These are phyloP conservation scores for Beauveria rudraprayagi DNA, from an alignment of 2,329 filamentous ascomycete genomes.

Conservation along the genomic window DNA sequence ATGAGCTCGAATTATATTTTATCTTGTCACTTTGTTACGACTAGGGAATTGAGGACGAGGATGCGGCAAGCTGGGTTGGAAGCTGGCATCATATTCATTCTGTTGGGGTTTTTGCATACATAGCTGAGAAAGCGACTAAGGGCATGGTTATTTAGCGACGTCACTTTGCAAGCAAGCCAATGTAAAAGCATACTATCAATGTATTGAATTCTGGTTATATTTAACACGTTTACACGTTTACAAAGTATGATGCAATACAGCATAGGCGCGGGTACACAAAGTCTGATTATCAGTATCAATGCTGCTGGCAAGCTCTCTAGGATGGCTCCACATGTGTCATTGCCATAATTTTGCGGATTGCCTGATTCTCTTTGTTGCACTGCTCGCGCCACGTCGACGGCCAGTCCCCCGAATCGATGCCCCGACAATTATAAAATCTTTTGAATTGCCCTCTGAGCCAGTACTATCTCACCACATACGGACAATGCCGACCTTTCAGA, in stretches of 20 bases:
- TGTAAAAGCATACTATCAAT: constrained; percentile 3
- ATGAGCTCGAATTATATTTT: constrained; percentile 10
- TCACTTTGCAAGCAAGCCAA: constrained; percentile 9
- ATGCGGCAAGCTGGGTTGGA: neutral
- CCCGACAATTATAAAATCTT: neutral
- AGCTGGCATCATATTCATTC: constrained; percentile 4
- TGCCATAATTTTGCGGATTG: neutral
- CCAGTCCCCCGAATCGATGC: neutral
- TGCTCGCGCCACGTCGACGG: neutral
- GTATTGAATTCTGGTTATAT: neutral
- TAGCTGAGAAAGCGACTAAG: constrained; percentile 7
- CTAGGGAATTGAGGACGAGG: neutral
- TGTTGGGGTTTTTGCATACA: constrained; percentile 11
- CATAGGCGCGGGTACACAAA: neutral
- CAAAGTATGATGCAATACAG: neutral
- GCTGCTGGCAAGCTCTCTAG: neutral
- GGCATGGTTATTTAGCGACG: constrained; percentile 10
- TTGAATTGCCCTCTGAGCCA: neutral
- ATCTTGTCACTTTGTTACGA: constrained; percentile 5
- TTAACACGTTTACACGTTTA: neutral
- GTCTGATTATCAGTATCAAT: neutral
- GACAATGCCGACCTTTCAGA: constrained; percentile 48
- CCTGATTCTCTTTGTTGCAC: neutral
- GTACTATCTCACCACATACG: neutral
- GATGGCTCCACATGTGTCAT: constrained; percentile 4